Evolutionary conservation across 768 basidiomycete genomes (phyloP).

Genomic region (Lyophyllum semitale): DNA sequence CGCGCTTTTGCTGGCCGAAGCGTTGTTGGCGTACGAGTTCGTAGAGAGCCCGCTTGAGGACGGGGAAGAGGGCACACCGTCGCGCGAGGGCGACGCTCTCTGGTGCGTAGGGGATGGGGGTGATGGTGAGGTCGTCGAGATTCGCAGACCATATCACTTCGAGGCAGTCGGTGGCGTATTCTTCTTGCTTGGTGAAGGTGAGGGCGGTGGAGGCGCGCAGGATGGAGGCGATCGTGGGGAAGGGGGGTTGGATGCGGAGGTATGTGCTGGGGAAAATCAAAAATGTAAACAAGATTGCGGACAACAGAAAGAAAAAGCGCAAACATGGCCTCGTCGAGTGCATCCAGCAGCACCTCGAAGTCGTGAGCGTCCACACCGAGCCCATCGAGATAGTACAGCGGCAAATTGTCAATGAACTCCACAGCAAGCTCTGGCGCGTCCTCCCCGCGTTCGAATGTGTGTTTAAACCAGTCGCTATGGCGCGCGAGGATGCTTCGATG

Average conservation of each 20-base stretch:
- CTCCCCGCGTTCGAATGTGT: constrained; percentile 7
- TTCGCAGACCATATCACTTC: constrained; percentile 33
- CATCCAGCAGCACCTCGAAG: constrained; percentile 31
- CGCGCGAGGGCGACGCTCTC: constrained; percentile 34
- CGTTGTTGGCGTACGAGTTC: constrained; percentile 33
- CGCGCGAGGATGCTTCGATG: constrained; percentile 18
- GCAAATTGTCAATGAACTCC: not conserved
- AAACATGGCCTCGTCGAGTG: constrained; percentile 34
- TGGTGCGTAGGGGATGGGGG: constrained; percentile 23
- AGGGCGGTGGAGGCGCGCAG: constrained; percentile 37
- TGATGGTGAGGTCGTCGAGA: constrained; percentile 22
- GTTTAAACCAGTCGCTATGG: constrained; percentile 17
- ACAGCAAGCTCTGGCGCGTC: not conserved
- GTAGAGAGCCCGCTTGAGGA: constrained; percentile 39
- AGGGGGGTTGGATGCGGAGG: constrained; percentile 22
- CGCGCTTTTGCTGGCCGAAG: constrained; percentile 24
- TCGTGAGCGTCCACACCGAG: constrained; percentile 23
- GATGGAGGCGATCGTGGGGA: constrained; percentile 29
- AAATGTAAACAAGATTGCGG: not conserved
- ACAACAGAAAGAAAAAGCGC: constrained; percentile 3
- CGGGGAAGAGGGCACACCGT: constrained; percentile 23
- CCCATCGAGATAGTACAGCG: constrained; percentile 4
- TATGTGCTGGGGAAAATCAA: constrained; percentile 19
- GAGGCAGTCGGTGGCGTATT: constrained; percentile 30
- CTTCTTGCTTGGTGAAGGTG: constrained; percentile 27